These are phyloP conservation scores for Colletotrichum limetticola DNA, from an alignment of 2,329 filamentous ascomycete species.

Conservation along the genomic window DNA sequence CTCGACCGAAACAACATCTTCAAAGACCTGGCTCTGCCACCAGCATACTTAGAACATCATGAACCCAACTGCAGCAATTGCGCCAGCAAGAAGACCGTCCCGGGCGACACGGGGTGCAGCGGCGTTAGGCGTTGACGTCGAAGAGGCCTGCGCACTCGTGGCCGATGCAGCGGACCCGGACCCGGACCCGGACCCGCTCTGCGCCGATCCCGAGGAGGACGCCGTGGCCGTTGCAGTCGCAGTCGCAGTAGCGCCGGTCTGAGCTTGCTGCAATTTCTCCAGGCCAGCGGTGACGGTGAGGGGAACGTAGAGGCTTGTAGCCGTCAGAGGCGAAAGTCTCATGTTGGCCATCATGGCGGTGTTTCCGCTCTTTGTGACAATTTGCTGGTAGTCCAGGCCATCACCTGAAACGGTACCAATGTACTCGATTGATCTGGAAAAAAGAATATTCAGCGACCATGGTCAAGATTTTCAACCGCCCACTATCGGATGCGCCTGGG, in stretches of 20 bases:
- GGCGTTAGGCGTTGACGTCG: constrained; percentile 41
- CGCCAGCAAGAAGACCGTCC: constrained; percentile 47
- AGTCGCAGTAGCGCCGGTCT: constrained; percentile 24
- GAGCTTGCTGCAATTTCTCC: constrained; percentile 44
- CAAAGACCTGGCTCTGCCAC: neutral
- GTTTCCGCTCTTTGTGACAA: neutral
- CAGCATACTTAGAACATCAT: constrained; percentile 44
- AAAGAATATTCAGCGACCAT: neutral
- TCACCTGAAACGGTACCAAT: neutral
- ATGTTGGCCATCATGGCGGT: neutral
- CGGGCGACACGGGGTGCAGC: constrained; percentile 46
- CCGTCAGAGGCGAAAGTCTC: constrained; percentile 22
- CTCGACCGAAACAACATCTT: neutral
- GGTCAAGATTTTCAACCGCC: neutral
- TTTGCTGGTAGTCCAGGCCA: neutral
- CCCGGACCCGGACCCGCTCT: neutral
- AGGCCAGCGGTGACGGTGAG: constrained; percentile 51
- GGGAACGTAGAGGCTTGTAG: constrained; percentile 37
- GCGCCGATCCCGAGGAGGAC: constrained; percentile 20
- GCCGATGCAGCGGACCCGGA: neutral
- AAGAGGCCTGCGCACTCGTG: constrained; percentile 21
- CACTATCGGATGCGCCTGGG: neutral
- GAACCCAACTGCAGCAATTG: constrained; percentile 46
- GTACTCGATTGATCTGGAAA: constrained; percentile 7
- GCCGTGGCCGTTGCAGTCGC: constrained; percentile 27